Evolutionary conservation across 495 filamentous ascomycete species (phyloP), one percentile per base, ranked within the genome.

Genomic region (Xylaria curta): DNA sequence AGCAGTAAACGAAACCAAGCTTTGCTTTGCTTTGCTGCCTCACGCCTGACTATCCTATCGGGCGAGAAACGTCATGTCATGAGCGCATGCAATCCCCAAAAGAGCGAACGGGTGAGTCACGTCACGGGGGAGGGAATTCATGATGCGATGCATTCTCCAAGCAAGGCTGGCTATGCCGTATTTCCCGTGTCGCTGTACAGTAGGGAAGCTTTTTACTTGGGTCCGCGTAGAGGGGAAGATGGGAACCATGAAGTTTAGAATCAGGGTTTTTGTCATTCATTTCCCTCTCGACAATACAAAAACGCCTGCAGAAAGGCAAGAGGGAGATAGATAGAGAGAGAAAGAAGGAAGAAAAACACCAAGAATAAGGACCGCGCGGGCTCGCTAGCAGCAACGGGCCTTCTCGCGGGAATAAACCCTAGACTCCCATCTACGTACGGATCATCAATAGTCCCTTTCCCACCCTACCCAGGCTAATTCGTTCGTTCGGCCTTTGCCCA

Each of bases 211-310:
- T n/a, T n/a, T 21, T 10, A n/a, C 42, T 46, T 46, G 13, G 13
- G 3, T 15, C 15, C 42, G 15, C 13, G 19, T 19, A 49, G 19
- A 49, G 17, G 19, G 28, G 33, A 7, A 15, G 36, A 49, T n/a
- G 24, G 12, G 38, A 46, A 21, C 9, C n/a, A 19, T 40, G 65
- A 38, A 38, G n/a, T 2, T 44, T 3, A 46, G 60, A 44, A 56
- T 33, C 69, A 42, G 46, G 38, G 15, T 60, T 66, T 66, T 63
- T 66, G 47, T 66, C 49, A 33, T 70, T 51, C 13, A 40, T 64
- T 54, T 8, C 46, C 68, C 68, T 60, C 69, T 65, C 62, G 62
- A 71, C 69, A 10, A 71, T 66, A 71, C 69, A 66, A 49, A 28
- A 71, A 60, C 36, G 69, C 69, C 62, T 54, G 58, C 61, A 49